A percentile compares a stretch with the other conserved stretches of the same genome.
phyloP scores from a whole-genome alignment of 768 basidiomycete genomes.

The Multifurca ochricompacta region DNA sequence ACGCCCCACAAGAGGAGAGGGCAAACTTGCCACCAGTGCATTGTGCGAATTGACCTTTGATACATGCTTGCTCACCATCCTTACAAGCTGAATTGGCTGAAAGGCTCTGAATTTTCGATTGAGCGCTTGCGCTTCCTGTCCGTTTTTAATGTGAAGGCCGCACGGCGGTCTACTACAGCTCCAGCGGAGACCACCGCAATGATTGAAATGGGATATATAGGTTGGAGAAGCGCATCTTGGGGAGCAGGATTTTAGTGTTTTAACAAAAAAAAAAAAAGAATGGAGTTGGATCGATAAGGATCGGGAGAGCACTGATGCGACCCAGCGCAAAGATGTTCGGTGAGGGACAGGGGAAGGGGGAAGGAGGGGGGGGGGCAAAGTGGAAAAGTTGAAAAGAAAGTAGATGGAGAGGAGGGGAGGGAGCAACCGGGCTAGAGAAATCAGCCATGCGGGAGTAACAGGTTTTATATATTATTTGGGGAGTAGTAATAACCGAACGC shows the following conservation, averaged over 20 bases:
- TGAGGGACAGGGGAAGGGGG: not conserved
- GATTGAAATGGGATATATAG: not conserved
- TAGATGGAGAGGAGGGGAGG: not conserved
- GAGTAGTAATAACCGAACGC: not conserved
- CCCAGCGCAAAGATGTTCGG: conserved; percentile 7
- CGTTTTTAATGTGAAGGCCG: conserved; percentile 23
- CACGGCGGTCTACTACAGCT: conserved; percentile 10
- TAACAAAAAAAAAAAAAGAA: not conserved
- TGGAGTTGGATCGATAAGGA: not conserved
- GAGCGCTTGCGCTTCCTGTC: conserved; percentile 21
- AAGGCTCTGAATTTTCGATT: conserved; percentile 18
- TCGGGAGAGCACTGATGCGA: not conserved
- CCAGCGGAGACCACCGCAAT: conserved; percentile 9
- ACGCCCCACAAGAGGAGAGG: too few relatives aligned
- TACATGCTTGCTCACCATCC: conserved; percentile 27
- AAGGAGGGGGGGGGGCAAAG: not conserved
- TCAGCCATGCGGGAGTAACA: too few relatives aligned
- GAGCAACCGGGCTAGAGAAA: conserved; percentile 2
- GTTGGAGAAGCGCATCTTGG: conserved; percentile 11
- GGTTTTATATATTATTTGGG: not conserved
- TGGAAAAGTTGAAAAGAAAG: not conserved
- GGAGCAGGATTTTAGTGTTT: not conserved
- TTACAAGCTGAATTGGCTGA: conserved; percentile 27
- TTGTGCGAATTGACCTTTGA: conserved; percentile 15
- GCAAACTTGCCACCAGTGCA: conserved; percentile 23